A percentile compares a stretch with the other conserved stretches of the same genome.
phyloP scores from a whole-genome alignment of 306 rosid species.

The Hippophae tibetana region DNA sequence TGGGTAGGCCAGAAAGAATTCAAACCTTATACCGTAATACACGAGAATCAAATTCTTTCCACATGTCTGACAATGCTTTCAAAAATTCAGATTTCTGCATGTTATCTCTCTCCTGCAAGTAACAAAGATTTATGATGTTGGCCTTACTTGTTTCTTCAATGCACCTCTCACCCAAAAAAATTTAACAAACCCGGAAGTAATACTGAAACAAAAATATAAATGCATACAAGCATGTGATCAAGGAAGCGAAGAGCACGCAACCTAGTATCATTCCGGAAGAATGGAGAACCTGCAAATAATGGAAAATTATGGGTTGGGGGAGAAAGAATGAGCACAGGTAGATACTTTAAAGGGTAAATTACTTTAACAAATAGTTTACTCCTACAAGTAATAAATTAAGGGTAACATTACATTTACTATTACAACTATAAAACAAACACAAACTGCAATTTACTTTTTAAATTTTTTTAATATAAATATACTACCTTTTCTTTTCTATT shows the following conservation, averaged over 20 bases:
- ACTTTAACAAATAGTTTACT: no score
- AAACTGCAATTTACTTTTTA: no score
- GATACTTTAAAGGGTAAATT: no score
- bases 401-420: no score
- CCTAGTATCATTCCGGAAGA: conserved; percentile 87
- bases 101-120: conserved; percentile 91
- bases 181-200: conserved; percentile 12
- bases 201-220: conserved; percentile 28
- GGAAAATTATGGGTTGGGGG: no score
- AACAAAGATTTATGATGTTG: conserved; percentile 15
- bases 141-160: background rate
- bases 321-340: no score
- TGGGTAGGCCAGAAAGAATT: conserved; percentile 10
- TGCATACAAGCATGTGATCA: conserved; percentile 94
- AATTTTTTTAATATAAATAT: no score
- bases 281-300: conserved; percentile 64
- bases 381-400: no score
- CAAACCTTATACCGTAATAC: conserved; percentile 95
- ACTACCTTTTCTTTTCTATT: no score
- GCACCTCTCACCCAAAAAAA: conserved; percentile 1
- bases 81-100: conserved; percentile 96
- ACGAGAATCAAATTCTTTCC: conserved; percentile 98
- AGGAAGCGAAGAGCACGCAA: conserved; percentile 98
- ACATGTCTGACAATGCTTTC: conserved; percentile 92
- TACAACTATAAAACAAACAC: no score